Base-by-base conservation (phyloP, 169 alveolate species). In the Eimeria praecox region DNA sequence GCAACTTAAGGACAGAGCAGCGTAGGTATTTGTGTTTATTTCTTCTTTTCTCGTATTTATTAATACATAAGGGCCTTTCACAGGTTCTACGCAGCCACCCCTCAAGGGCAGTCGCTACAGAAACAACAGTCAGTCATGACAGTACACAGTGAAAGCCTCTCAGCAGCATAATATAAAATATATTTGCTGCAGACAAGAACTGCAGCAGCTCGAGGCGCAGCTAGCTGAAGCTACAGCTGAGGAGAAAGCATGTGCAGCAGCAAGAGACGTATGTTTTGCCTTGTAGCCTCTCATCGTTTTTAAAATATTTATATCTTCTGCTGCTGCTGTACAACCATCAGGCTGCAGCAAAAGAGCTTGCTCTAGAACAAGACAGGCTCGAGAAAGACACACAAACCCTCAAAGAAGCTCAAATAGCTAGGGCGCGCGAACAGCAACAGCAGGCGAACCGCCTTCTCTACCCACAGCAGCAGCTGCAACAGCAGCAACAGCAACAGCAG, bases 1-100 rank as follows among this genome's bases (percentile, higher is more conserved):
- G 85, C 56, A 3, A 42, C 85, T 75, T 22, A 75, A 75, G 27
- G 85, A 75, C 2, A 30, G 49, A 22, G 85, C 12, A 40, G 85
- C 24, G 85, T 75, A 40, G 8, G 85, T 66, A 24, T 30, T 75
- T 24, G 27, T 75, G 44, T 35, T 16, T 12, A 30, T 9, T 75
- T 20, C 49, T 66, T 24, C 44, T 75, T 24, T 40, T 75, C n/a
- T n/a, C n/a, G n/a, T 42, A 75, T 24, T 33, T n/a, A 42, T 22
- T 35, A 10, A 75, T 75, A 33, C 24, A 66, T 66, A 30, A 66
- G 35, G 24, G 35, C 35, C 9, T 30, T 30, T 75, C 56, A 6
- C 33, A 75, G 85, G 33, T 75, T 75, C 85, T 75, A 75, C 27
- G 38, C 52, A 3, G 85, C 44, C 44, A 75, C 52, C n/a, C 85